Conservation (phyloP, 2,329 filamentous ascomycete genomes). For the Diplodia corticola region DNA sequence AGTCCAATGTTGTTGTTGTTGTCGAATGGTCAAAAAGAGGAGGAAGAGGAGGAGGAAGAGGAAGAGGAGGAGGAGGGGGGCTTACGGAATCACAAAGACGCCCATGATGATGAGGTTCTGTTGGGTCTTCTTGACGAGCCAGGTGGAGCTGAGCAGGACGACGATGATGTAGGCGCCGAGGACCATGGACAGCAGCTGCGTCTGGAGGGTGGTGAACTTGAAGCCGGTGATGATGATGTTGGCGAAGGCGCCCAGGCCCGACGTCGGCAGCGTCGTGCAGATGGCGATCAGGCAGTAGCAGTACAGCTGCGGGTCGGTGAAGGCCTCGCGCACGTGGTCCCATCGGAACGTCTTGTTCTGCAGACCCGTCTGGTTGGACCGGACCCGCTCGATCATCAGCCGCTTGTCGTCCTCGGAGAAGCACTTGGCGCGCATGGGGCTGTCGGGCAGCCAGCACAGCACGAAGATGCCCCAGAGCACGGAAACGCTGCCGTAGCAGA, state of each 20-base stretch:
- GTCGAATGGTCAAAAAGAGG: no score
- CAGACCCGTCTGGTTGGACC: conserved; percentile 46
- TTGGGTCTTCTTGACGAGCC: conserved; percentile 66
- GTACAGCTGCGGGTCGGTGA: conserved; percentile 47
- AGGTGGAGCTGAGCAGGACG: conserved; percentile 65
- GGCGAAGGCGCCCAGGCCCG: conserved; percentile 70
- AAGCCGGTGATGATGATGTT: conserved; percentile 73
- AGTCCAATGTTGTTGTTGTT: no score
- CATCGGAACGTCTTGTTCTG: conserved; percentile 51
- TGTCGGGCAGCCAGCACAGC: conserved; percentile 62
- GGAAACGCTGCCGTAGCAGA: conserved; percentile 46
- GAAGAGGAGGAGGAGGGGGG: conserved; percentile 21
- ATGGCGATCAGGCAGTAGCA: conserved; percentile 66
- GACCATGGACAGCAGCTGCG: conserved; percentile 74
- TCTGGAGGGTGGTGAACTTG: conserved; percentile 64
- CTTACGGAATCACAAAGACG: conserved; percentile 62
- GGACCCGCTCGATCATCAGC: conserved; percentile 57
- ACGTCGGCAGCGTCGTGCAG: conserved; percentile 72
- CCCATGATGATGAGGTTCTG: conserved; percentile 70
- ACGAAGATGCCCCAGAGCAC: conserved; percentile 54
- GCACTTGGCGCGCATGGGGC: conserved; percentile 61
- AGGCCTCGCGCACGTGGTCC: conserved; percentile 59
- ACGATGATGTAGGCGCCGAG: conserved; percentile 72
- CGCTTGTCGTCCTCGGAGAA: conserved; percentile 58
- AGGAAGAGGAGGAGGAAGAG: neutral